Evolutionary conservation across 495 filamentous ascomycete genomes (phyloP), one percentile per base, ranked within the genome.

Genomic region (Acidomyces sp.): DNA sequence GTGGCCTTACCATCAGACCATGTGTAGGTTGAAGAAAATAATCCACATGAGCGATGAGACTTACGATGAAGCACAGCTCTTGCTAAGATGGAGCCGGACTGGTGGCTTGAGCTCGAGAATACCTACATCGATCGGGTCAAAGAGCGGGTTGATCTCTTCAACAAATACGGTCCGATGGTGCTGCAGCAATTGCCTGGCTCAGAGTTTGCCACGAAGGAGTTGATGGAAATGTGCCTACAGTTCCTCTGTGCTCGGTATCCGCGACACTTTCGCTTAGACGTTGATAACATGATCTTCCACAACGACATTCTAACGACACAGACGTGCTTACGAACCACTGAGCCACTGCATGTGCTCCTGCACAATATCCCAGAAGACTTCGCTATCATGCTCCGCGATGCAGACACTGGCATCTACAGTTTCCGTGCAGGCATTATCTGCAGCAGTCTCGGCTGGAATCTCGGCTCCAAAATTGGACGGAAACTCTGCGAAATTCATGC

Each of bases 301-400:
- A 94, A 94, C 56, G 51, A 52, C 22, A 80, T 94, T 35, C 69
- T 94, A 3, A 60, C 66, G 18, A 79, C 70, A 0, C 65, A 72
- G 26, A 72, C 79, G 13, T 63, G 77, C 42, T 62, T 92, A 34
- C 65, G 63, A 16, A 62, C 64, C 15, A 76, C 75, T 47, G 71
- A 72, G 37, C 83, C 86, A 0, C 63, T 94, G 3, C 68, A 79
- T 15, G 69, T 87, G 2, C 60, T 94, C 0, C 62, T 93, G 0
- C 73, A 92, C 37, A 82, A 93, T 52, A 66, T 94, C 0, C 86
- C 86, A 0, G 86, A 94, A 52, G 86, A 94, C 56, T 94, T 90
- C 54, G 83, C 68, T 2, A 70, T 93, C 43, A 82, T 81, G 64
- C 46, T 90, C 33, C 76, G 81, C 13, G 75, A 88, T 45, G 73